Conservation (phyloP, 495 filamentous ascomycete genomes). For the Barbatosphaeria neglecta region DNA sequence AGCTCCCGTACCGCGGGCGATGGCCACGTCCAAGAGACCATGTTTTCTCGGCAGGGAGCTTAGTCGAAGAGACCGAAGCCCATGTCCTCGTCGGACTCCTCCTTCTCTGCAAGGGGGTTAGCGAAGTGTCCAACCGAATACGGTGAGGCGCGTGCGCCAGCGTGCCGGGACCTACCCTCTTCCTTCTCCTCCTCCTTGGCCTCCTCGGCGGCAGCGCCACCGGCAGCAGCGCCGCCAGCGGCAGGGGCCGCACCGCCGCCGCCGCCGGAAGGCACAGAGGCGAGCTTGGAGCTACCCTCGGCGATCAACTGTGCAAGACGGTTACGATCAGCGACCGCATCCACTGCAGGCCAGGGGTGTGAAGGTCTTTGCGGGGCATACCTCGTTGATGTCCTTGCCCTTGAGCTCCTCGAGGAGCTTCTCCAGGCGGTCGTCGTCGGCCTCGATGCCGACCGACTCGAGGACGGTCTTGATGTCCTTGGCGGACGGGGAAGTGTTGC, state of each 20-base stretch:
- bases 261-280: conserved; percentile 87
- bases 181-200: conserved; percentile 62
- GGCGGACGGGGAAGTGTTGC: conserved; percentile 82
- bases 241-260: conserved; percentile 55
- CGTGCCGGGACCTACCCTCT: conserved; percentile 63
- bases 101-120: conserved; percentile 36
- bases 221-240: conserved; percentile 51
- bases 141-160: too few species aligned
- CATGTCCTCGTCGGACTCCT: conserved; percentile 99
- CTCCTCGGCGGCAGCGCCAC: conserved; percentile 55
- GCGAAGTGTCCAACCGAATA: conserved; percentile 16
- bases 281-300: conserved; percentile 85
- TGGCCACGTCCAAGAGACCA: neutral
- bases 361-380: conserved; percentile 24
- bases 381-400: conserved; percentile 96
- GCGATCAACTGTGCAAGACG: conserved; percentile 63
- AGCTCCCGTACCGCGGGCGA: neutral
- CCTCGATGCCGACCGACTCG: conserved; percentile 88
- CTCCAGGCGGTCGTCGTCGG: conserved; percentile 74
- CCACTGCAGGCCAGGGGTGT: conserved; percentile 10
- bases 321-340: neutral
- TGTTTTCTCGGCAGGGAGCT: conserved; percentile 18
- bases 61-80: conserved; percentile 99
- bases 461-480: conserved; percentile 85
- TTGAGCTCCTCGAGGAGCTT: conserved; percentile 83